Conservation (phyloP, 176 grass and related monocot genomes). For the Carex kokanica region DNA sequence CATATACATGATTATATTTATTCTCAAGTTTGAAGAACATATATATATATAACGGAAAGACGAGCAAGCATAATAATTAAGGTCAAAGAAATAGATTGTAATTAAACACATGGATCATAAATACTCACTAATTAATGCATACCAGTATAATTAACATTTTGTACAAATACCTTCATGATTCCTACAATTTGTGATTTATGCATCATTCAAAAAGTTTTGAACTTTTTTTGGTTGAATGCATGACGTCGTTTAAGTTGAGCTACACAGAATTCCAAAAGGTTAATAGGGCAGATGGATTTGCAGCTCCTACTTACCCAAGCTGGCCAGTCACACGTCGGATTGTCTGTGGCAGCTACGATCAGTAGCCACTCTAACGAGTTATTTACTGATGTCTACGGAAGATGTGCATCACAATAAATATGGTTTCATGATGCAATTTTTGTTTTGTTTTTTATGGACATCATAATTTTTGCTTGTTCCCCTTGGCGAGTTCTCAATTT, state of each 20-base stretch:
- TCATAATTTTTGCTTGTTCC: too few relatives aligned
- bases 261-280: not conserved
- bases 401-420: too few relatives aligned
- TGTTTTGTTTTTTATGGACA: too few relatives aligned
- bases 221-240: not conserved
- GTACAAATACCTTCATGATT: not conserved
- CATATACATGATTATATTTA: too few relatives aligned
- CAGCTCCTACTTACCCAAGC: not conserved
- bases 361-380: not conserved
- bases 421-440: not conserved
- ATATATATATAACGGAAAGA: too few relatives aligned
- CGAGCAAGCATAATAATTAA: too few relatives aligned
- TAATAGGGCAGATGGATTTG: not conserved
- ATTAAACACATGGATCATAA: not conserved
- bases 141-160: not conserved
- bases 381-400: too few relatives aligned
- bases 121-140: not conserved
- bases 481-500: too few relatives aligned
- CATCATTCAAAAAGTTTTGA: not conserved
- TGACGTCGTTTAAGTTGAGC: not conserved
- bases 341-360: not conserved
- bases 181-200: not conserved
- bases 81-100: too few relatives aligned
- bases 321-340: not conserved
- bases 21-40: too few relatives aligned